Percentiles rank a stretch among this genome's conserved stretches.
These are phyloP conservation scores for Dendrothele bispora DNA, from an alignment of 768 basidiomycete genomes.

Conservation along the genomic window DNA sequence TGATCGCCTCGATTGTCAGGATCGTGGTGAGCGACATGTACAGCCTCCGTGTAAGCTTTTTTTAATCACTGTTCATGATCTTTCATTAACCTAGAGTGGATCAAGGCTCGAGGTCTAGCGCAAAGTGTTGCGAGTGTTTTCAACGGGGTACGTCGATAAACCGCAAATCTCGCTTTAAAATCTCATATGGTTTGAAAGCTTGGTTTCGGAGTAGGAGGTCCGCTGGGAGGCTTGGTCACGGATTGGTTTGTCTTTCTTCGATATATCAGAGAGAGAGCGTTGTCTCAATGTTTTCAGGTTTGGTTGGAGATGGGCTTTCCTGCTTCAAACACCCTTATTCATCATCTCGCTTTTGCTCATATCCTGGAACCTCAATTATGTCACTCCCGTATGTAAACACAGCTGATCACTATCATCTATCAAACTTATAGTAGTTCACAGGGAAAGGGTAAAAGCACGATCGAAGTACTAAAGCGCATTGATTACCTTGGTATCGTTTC, in stretches of 20 bases:
- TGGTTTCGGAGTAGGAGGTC: conserved; percentile 78
- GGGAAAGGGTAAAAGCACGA: conserved; percentile 66
- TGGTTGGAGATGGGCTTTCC: conserved; percentile 82
- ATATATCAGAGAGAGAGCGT: conserved; percentile 1
- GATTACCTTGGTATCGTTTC: conserved; percentile 72
- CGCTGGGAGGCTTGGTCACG: conserved; percentile 67
- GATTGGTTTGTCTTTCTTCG: conserved; percentile 46
- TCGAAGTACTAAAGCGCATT: conserved; percentile 68
- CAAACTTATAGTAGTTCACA: conserved; percentile 23
- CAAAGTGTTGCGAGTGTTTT: conserved; percentile 73
- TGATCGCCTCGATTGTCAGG: conserved; percentile 29
- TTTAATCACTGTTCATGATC: background rate
- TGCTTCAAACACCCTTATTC: conserved; percentile 72
- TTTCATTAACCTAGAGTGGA: conserved; percentile 29
- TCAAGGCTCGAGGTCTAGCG: conserved; percentile 65
- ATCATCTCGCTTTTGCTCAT: conserved; percentile 56
- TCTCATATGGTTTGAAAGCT: conserved; percentile 39
- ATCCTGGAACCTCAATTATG: conserved; percentile 58
- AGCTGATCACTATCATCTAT: background rate
- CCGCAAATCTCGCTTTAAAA: background rate
- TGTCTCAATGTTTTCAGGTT: conserved; percentile 37
- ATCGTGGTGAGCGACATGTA: conserved; percentile 84
- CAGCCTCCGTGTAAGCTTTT: conserved; percentile 55
- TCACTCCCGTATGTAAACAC: conserved; percentile 61
- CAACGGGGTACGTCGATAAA: conserved; percentile 55